Conservation (phyloP, 306 rosid species). For the Arachis stenosperma region DNA sequence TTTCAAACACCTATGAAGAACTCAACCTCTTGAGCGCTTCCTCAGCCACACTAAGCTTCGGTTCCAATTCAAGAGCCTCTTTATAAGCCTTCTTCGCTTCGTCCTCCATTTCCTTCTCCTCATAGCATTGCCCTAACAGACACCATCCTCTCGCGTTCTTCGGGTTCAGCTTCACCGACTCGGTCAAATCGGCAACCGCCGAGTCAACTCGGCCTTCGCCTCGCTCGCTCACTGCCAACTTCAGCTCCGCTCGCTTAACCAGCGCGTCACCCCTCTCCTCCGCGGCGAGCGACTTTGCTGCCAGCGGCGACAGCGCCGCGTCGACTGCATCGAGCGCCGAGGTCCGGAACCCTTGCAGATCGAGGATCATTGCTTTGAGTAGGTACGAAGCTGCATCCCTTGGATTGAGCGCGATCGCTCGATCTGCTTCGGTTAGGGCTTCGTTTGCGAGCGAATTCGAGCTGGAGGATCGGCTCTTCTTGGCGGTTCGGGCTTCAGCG, state of each 20-base stretch:
- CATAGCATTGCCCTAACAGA: slow-evolving; percentile 76
- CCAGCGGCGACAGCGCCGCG: slow-evolving; percentile 76
- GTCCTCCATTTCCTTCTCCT: slow-evolving; percentile 65
- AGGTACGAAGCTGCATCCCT: slow-evolving; percentile 88
- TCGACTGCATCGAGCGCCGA: slow-evolving; percentile 84
- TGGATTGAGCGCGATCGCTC: slow-evolving; percentile 71
- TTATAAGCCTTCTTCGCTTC: slow-evolving; percentile 78
- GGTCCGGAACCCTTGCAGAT: slow-evolving; percentile 69
- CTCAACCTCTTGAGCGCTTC: slow-evolving; percentile 65
- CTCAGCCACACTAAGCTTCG: slow-evolving; percentile 48
- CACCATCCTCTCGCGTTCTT: slow-evolving; percentile 61
- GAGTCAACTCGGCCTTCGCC: slow-evolving; percentile 54
- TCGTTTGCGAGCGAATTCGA: slow-evolving; percentile 45
- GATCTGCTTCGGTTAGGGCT: slow-evolving; percentile 68
- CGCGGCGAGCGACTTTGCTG: slow-evolving; percentile 53
- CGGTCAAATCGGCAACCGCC: slow-evolving; percentile 62
- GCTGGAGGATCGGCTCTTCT: slow-evolving; percentile 44
- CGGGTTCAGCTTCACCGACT: slow-evolving; percentile 60
- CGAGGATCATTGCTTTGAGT: slow-evolving; percentile 72
- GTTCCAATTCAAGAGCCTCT: slow-evolving; percentile 66
- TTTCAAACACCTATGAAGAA: slow-evolving; percentile 28
- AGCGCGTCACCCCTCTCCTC: slow-evolving; percentile 81
- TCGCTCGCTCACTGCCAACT: slow-evolving; percentile 50
- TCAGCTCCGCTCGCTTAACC: slow-evolving; percentile 77
- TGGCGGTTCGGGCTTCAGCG: slow-evolving; percentile 59